These are phyloP conservation scores for Ganoderma sp. DNA, from an alignment of 1,284 basidiomycete species.

Conservation along the genomic window DNA sequence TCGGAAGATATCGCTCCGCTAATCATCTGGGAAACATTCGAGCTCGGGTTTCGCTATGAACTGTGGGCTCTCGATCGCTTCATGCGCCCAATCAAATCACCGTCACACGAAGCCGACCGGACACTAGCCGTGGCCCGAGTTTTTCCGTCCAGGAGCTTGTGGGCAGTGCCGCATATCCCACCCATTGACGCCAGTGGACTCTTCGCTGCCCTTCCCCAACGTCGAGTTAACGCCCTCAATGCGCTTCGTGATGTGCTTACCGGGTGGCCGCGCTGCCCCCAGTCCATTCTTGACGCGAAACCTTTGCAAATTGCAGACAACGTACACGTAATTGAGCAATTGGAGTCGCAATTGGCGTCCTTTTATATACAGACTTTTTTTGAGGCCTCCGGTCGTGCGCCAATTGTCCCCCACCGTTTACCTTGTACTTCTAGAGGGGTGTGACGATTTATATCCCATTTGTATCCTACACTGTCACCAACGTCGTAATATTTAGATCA, in stretches of 20 bases:
- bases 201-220: neutral
- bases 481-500: too few species aligned
- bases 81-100: neutral
- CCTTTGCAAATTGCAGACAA: neutral
- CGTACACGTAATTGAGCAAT: neutral
- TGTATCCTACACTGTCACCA: too few species aligned
- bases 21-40: conserved; percentile 21
- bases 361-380: neutral
- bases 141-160: neutral
- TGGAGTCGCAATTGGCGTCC: neutral
- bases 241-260: neutral
- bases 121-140: neutral
- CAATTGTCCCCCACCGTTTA: neutral
- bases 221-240: neutral
- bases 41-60: conserved; percentile 25
- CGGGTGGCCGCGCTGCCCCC: neutral
- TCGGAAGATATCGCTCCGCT: neutral
- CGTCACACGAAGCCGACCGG: neutral
- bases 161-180: neutral
- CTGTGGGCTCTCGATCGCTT: conserved; percentile 16
- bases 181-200: neutral
- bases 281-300: neutral
- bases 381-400: neutral
- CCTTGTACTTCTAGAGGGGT: too few species aligned
- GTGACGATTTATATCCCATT: too few species aligned